Conservation (phyloP, 1,284 basidiomycete species). For the Ustilago sp. region DNA sequence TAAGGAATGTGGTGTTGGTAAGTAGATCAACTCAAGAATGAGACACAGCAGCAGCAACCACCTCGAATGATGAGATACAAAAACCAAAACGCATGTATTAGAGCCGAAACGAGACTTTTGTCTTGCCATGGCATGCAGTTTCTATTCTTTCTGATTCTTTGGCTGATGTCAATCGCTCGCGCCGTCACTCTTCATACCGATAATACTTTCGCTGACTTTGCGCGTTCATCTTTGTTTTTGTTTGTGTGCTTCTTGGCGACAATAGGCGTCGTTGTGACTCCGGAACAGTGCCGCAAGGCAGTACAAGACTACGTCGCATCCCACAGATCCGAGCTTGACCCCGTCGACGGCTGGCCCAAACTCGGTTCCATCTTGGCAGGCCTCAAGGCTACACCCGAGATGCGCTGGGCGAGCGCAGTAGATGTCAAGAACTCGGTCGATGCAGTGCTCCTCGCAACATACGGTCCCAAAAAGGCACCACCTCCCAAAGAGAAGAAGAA, state of each 20-base stretch:
- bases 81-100: slow-evolving; percentile 66
- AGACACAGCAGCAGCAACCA: slow-evolving; percentile 16
- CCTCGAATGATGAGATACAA: slow-evolving; percentile 50
- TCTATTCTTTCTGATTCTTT: slow-evolving; percentile 35
- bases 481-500: slow-evolving; percentile 74
- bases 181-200: neutral
- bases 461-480: slow-evolving; percentile 74
- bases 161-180: slow-evolving; percentile 17
- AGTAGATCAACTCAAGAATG: slow-evolving; percentile 66
- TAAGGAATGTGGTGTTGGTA: slow-evolving; percentile 87
- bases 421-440: slow-evolving; percentile 92
- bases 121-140: slow-evolving; percentile 55
- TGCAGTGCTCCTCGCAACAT: slow-evolving; percentile 78
- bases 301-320: slow-evolving; percentile 76
- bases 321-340: slow-evolving; percentile 62
- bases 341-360: slow-evolving; percentile 71
- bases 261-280: slow-evolving; percentile 82
- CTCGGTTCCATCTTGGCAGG: slow-evolving; percentile 63
- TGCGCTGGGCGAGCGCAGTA: slow-evolving; percentile 87
- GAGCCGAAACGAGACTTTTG: slow-evolving; percentile 47
- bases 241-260: neutral
- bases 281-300: slow-evolving; percentile 77
- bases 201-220: slow-evolving; percentile 11
- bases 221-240: neutral
- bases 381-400: slow-evolving; percentile 51